A percentile compares a stretch with the other conserved stretches of the same genome.
These are phyloP conservation scores for Lipomyces sp. DNA, from an alignment of 805 yeast genomes.

Conservation along the genomic window DNA sequence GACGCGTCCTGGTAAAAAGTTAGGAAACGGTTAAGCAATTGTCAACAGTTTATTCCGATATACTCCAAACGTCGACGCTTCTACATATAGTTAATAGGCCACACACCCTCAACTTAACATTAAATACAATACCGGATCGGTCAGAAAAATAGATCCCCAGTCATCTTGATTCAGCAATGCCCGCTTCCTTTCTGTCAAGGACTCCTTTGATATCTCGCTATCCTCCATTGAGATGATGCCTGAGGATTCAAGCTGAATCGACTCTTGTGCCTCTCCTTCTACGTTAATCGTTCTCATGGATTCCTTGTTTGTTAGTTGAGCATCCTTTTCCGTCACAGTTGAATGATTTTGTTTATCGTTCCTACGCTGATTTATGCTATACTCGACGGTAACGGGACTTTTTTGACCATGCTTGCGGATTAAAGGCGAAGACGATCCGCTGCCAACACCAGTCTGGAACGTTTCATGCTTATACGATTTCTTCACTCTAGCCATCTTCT, in stretches of 20 bases:
- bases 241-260: not conserved
- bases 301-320: not conserved
- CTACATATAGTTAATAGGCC: not conserved
- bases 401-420: not conserved
- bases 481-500: slow-evolving; percentile 12
- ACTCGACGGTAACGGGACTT: not conserved
- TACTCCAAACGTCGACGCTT: slow-evolving; percentile 5
- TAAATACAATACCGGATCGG: slow-evolving; percentile 4
- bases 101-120: not conserved
- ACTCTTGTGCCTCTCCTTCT: not conserved
- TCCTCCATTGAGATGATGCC: not conserved
- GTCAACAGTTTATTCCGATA: not conserved
- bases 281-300: not conserved
- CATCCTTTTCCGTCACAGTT: not conserved
- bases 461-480: not conserved
- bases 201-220: not conserved
- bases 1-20: not conserved
- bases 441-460: not conserved
- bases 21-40: not conserved
- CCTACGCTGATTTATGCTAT: slow-evolving; percentile 13
- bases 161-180: slow-evolving; percentile 16
- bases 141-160: slow-evolving; percentile 15
- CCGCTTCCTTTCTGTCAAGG: slow-evolving; percentile 13
- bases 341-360: not conserved
- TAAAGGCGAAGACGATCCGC: not conserved